Percentiles rank a stretch among this genome's conserved stretches.
Conservation (phyloP, 1,284 basidiomycete genomes). For the Pisolithus thermaeus region DNA sequence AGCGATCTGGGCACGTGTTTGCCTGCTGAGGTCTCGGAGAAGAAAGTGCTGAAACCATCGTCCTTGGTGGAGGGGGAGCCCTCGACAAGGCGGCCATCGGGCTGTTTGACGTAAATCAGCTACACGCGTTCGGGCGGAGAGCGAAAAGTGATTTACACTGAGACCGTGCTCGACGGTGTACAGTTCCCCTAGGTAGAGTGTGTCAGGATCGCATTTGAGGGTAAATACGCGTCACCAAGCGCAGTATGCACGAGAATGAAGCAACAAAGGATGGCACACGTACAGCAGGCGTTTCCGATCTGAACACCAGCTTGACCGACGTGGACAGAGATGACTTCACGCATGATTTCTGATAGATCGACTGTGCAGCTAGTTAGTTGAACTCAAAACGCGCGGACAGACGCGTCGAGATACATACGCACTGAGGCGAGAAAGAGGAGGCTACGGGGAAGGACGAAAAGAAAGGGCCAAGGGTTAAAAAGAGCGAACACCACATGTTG, state of each 20-base stretch:
- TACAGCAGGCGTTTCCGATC: constrained; percentile 95
- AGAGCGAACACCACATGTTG: constrained; percentile 29
- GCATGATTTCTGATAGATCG: constrained; percentile 44
- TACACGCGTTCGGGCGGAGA: background rate
- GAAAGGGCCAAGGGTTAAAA: constrained; percentile 34
- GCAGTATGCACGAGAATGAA: background rate
- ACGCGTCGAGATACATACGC: constrained; percentile 27
- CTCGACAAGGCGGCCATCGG: constrained; percentile 77
- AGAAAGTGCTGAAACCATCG: constrained; percentile 96
- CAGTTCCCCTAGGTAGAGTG: constrained; percentile 73
- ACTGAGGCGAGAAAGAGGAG: constrained; percentile 14
- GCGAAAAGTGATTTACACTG: constrained; percentile 51
- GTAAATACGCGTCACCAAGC: background rate
- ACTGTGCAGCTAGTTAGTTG: constrained; percentile 3
- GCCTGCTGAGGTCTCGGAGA: constrained; percentile 88
- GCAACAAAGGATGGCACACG: constrained; percentile 31
- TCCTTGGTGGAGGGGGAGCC: constrained; percentile 70
- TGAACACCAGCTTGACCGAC: constrained; percentile 96
- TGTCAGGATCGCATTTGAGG: constrained; percentile 12
- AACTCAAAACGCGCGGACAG: constrained; percentile 17
- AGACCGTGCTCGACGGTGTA: constrained; percentile 98
- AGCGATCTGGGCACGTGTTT: constrained; percentile 98
- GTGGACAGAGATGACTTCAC: constrained; percentile 92
- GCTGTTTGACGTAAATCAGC: constrained; percentile 38
- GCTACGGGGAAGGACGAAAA: constrained; percentile 27